Conservation (phyloP, 257 asterid species). For the Fraxinus anomala region DNA sequence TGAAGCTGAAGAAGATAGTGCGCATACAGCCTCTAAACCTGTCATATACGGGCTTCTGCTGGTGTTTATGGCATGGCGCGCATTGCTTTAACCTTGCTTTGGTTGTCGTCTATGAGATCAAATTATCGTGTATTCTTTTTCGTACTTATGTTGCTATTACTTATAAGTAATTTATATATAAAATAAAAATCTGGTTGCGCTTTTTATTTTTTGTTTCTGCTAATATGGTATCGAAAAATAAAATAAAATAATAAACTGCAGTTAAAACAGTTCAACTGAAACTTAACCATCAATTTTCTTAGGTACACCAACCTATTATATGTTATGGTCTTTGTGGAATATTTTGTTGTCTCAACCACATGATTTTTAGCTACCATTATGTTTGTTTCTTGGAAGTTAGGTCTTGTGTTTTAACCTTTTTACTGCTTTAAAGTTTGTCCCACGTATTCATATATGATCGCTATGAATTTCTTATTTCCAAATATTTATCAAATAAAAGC, state of each 20-base stretch:
- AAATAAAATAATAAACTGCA: neutral
- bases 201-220: neutral
- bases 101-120: slow-evolving; percentile 13
- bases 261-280: neutral
- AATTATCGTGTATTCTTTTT: neutral
- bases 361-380: too few relatives aligned
- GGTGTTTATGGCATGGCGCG: slow-evolving; percentile 28
- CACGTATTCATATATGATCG: too few relatives aligned
- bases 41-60: slow-evolving; percentile 35
- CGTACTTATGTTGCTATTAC: neutral
- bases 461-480: too few relatives aligned
- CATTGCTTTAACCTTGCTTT: slow-evolving; percentile 27
- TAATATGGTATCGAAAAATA: neutral
- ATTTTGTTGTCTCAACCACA: too few relatives aligned
- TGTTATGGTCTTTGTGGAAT: neutral
- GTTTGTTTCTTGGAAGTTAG: too few relatives aligned
- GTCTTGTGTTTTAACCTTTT: too few relatives aligned
- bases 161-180: neutral
- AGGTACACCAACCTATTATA: neutral
- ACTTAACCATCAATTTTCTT: neutral
- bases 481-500: neutral
- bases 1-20: slow-evolving; percentile 38
- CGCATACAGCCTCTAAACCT: slow-evolving; percentile 26
- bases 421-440: too few relatives aligned
- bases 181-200: neutral